Conservation (phyloP, 2,329 filamentous ascomycete genomes). For the Exophiala sp. region DNA sequence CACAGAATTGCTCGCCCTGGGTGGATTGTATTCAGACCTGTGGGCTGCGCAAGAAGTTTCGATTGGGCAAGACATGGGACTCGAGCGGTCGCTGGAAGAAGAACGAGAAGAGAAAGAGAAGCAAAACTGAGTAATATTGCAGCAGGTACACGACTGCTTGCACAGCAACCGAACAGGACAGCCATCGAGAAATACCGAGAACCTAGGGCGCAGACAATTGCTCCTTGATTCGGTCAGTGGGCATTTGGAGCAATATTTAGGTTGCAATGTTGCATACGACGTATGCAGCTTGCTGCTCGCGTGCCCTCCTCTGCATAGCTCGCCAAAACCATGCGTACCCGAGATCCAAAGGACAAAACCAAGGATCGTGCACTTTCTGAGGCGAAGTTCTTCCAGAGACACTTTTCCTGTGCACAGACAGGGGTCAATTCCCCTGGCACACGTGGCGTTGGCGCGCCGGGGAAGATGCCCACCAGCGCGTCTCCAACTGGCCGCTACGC, state of each 20-base stretch:
- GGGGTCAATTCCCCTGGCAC: conserved; percentile 1
- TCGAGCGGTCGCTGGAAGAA: conserved; percentile 43
- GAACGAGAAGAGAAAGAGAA: conserved; percentile 22
- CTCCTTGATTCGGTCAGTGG: too few species aligned
- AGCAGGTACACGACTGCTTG: background rate
- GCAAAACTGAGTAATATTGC: background rate
- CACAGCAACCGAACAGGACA: too few species aligned
- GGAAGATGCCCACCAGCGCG: background rate
- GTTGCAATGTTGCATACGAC: too few species aligned
- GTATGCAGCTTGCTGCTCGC: too few species aligned
- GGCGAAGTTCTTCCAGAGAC: background rate
- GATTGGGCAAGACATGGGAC: conserved; percentile 36
- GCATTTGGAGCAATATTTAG: too few species aligned
- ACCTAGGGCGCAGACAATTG: too few species aligned
- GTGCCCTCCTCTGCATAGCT: too few species aligned
- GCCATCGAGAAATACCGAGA: too few species aligned
- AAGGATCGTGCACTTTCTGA: too few species aligned
- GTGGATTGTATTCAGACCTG: conserved; percentile 78
- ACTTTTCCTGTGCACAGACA: background rate
- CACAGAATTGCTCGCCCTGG: conserved; percentile 69
- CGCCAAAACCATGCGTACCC: too few species aligned
- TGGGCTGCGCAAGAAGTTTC: conserved; percentile 71
- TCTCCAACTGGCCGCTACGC: too few species aligned
- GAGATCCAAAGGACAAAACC: too few species aligned
- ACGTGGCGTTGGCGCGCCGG: background rate